phyloP scores from a whole-genome alignment of 1,284 basidiomycete species.

The Puccinia brachypodii region DNA sequence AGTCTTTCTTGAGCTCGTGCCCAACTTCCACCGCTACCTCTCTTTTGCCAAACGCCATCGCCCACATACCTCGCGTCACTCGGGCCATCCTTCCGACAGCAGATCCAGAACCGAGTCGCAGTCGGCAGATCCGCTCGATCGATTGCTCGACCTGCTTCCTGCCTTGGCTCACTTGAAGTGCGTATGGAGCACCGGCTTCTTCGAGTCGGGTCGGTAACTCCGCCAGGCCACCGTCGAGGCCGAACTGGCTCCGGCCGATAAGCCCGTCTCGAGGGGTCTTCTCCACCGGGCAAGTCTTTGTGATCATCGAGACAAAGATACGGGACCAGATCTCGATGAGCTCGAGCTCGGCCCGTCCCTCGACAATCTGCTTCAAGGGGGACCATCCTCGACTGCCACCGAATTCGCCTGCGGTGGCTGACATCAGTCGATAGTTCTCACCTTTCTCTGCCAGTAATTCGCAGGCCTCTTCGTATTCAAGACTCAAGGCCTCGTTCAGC shows the following conservation, averaged over 20 bases:
- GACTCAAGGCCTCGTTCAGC: conserved; percentile 50
- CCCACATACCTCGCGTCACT: conserved; percentile 42
- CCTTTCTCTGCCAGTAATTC: conserved; percentile 33
- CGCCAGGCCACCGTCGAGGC: conserved; percentile 23
- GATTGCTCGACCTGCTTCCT: conserved; percentile 20
- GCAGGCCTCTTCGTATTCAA: conserved; percentile 48
- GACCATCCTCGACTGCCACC: conserved; percentile 48
- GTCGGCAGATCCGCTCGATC: conserved; percentile 34
- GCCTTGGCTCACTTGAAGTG: conserved; percentile 21
- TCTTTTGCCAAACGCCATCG: conserved; percentile 29
- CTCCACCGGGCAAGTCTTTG: conserved; percentile 48
- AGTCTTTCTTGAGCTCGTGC: background rate
- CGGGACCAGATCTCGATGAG: conserved; percentile 50
- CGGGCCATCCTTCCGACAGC: conserved; percentile 12
- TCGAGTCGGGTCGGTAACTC: conserved; percentile 36
- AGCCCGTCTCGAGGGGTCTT: background rate
- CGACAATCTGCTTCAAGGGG: conserved; percentile 51
- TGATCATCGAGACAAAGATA: conserved; percentile 51
- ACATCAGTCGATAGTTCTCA: conserved; percentile 5
- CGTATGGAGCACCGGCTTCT: conserved; percentile 36
- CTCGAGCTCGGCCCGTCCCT: conserved; percentile 49
- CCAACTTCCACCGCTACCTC: conserved; percentile 3
- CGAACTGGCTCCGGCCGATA: background rate
- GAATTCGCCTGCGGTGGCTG: conserved; percentile 3
- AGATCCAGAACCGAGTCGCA: conserved; percentile 8